Percentiles rank a stretch among this genome's conserved stretches.
phyloP scores from a whole-genome alignment of 257 asterid species.

The Ligustrum vulgare region DNA sequence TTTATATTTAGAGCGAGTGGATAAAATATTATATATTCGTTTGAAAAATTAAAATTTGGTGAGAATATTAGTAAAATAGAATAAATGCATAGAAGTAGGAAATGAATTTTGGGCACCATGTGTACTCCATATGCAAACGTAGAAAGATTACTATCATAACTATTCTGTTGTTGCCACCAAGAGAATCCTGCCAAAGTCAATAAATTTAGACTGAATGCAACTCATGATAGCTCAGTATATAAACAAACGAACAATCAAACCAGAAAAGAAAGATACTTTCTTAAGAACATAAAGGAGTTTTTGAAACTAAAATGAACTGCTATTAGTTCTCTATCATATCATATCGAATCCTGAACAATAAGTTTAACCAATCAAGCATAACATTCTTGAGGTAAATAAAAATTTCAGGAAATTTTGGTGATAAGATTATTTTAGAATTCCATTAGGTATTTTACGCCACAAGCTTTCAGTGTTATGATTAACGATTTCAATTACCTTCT shows the following conservation, averaged over 20 bases:
- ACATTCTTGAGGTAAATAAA: background rate
- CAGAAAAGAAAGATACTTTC: background rate
- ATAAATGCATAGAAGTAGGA: no score
- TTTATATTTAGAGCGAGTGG: no score
- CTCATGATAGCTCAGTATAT: background rate
- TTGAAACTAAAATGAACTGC: conserved; percentile 6
- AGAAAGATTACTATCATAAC: conserved; percentile 90
- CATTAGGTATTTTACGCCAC: background rate
- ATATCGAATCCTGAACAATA: background rate
- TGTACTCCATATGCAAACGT: background rate
- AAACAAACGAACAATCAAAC: no score
- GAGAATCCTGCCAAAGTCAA: conserved; percentile 81
- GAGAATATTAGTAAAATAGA: no score
- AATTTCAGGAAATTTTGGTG: background rate
- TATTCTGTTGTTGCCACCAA: conserved; percentile 98
- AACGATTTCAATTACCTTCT: no score
- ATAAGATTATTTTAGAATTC: background rate
- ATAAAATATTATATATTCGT: no score
- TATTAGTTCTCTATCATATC: background rate
- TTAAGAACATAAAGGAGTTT: conserved; percentile 7
- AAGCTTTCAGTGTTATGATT: background rate
- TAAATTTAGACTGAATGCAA: conserved; percentile 11
- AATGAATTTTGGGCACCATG: no score
- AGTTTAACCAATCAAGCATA: background rate
- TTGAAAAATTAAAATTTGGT: no score